Evolutionary conservation across 1,284 basidiomycete species (phyloP), one percentile per base, ranked within the genome.

Genomic region (Entoloma clypeatum): DNA sequence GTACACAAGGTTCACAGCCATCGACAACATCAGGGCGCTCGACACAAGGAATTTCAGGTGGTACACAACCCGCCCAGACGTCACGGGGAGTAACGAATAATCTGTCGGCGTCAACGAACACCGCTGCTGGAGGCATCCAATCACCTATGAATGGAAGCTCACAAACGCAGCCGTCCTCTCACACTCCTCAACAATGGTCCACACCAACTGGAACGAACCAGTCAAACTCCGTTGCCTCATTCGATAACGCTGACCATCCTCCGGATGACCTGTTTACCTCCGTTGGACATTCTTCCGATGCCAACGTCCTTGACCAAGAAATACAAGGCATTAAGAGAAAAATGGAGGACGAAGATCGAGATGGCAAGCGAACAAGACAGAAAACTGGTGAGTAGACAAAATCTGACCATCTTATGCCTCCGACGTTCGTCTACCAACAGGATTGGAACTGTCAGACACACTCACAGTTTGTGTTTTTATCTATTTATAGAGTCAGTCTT

Each of bases 251-350:
- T 39, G 35, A 26, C 27, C 35, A 43, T 43, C 29, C 48, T 26
- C 19, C 40, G 14, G 49, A 43, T 28, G 47, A 47, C 31, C 36
- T 41, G 14, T 36, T 51, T n/a, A 47, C 32, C n/a, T n/a, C n/a
- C 10, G 50, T 40, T 27, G 47, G 43, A 7, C 54, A 52, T 37
- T 31, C 54, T 11, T 44, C 57, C 25, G 69, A 68, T 26, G 52
- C 54, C 23, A 67, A 62, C 49, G 58, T 65, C 22, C 53, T 69
- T 35, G 72, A 74, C 44, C 63, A 62, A 45, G 84, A 85, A 39
- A 49, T 59, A 13, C 76, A 80, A 42, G 72, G 68, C 16, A 68
- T 78, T 42, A 89, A 89, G 58, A 69, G 86, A 49, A 87, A 86
- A 57, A 62, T 80, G 46, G 78, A 80, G 38, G 66, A 67, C n/a